Base-by-base conservation (phyloP, 2,329 filamentous ascomycete genomes). In the Raffaelea ambrosiae region DNA sequence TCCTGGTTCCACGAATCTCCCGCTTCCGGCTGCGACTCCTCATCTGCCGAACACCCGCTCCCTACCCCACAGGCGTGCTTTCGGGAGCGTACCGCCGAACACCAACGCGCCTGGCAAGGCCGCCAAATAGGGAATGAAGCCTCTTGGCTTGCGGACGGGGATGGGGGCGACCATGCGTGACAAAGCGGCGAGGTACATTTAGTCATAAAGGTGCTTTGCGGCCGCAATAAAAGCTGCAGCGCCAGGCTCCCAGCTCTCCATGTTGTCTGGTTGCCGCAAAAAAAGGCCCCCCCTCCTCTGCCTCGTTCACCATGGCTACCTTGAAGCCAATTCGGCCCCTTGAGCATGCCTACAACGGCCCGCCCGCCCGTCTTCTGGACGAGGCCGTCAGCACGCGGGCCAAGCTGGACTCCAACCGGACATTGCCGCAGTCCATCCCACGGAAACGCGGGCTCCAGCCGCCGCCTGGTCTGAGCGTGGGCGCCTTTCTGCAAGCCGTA, bases 401-500 rank as follows among this genome's bases (percentile, higher is more conserved):
- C 20, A 53, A 56, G 5, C 46, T 62, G 1, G 41, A 52, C 2
- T 44, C 53, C 7, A 59, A 57, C 43, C 55, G 55, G 19, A 59
- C 61, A 1, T 51, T 59, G 10, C 57, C 58, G 10, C 38, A 45
- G 9, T 51, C 52, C 22, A 45, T 33, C 18, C 38, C 54, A 14
- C 54, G 61, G 8, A 53, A 53, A 20, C 44, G 41, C 2, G 48
- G 54, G 4, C 44, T 60, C 7, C 54, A 55, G 22, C 58, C 61
- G 16, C 61, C 61, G 16, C 59, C 59, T 22, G 59, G 56, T 21
- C 55, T 57, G 8, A 55, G 56, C 0, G 40, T 33, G 3, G 57
- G 57, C 4, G 33, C 46, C 5, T 63, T 63, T 36, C 51, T 57
- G 23, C 44, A 43, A 1, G 65, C 64, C 2, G 54, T 66, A 36